Base-by-base conservation (phyloP, 2,329 filamentous ascomycete species). In the Hypoxylon sp. region DNA sequence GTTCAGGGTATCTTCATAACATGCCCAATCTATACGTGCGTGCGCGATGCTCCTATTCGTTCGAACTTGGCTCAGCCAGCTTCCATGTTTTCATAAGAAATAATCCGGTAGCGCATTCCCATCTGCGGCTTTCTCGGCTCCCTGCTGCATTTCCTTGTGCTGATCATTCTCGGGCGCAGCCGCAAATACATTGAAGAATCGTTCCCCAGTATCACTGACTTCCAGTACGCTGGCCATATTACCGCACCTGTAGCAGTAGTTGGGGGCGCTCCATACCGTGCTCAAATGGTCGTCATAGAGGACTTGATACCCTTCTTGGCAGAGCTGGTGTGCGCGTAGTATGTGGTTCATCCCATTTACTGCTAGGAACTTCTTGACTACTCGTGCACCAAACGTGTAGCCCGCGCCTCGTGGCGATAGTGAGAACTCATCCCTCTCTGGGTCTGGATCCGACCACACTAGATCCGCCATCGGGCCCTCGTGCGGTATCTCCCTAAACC, bases 401-500 rank as follows among this genome's bases (percentile, higher is more conserved):
- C 96, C 96, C 19, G 96, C 96, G 47, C 96, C 96, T 69, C 96
- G 88, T 2, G 96, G 96, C 6, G 93, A 97, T 14, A 99, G 87
- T 5, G 93, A 97, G 81, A 99, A 99, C 80, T 99, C 96, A 81
- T 99, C 96, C 63, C 94, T 89, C 75, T 99, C 96, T n/a, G 93
- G 92, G 79, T 99, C 96, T 0, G 96, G 96, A 79, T 99, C 96
- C 19, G 94, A 97, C 96, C 96, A 99, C 33, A 99, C 96, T 4
- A 99, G 85, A 80, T 99, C 96, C n/a, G 96, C 96, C 96, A 99
- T 99, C 35, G 96, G 96, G 0, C 96, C 96, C 82, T 99, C 96
- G 82, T 99, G 96, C 4, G 96, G 96, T 67, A 99, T 99, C 79
- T 99, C 96, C 73, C 96, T 91, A 85, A 98, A 99, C 50, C 96